Base-by-base conservation (phyloP, 2,329 filamentous ascomycete genomes). In the Diaporthe ampelina region DNA sequence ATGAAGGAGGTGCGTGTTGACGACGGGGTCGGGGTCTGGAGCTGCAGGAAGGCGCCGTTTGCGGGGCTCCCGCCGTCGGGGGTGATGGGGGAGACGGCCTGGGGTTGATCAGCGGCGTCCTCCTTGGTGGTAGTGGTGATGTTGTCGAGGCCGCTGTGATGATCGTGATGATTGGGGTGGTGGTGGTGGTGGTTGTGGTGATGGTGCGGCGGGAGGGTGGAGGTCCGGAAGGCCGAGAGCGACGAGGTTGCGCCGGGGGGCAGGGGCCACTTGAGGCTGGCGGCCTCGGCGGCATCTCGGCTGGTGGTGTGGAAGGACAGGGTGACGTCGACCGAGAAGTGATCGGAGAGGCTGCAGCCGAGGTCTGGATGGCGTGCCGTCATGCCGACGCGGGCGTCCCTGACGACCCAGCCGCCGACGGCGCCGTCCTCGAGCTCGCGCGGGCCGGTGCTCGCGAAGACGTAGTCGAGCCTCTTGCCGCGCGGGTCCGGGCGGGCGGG, bases 401-500 rank as follows among this genome's bases (percentile, higher is more conserved):
- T 88, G 74, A 98, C 91, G 17, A 90, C 85, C 95, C 95, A 98
- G 21, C 78, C 79, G 76, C 82, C 84, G 70, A 82, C 77, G 70
- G 82, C 77, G 61, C 74, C 71, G 54, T 77, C 24, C 75, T 79
- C 70, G 58, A 75, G 40, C 58, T 75, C 74, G 24, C 72, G 74
- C 37, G 74, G 54, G 7, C 68, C 89, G 17, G 89, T 89, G 1
- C 90, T 91, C 78, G 94, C 92, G 83, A 99, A 98, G 80, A 99
- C 93, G 83, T 99, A 99, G 84, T 99, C 97, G 63, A 98, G 89
- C 29, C 97, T 88, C 82, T 98, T 96, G n/a, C 94, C 96, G 32
- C 87, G 88, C 0, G 91, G 91, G 81, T 98, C 95, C 4, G 87
- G 83, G 0, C 90, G 90, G 61, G 92, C 88, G 0, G 89, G 88